Evolutionary conservation across 83 land plant species (phyloP).

Genomic region (Picea abies): DNA sequence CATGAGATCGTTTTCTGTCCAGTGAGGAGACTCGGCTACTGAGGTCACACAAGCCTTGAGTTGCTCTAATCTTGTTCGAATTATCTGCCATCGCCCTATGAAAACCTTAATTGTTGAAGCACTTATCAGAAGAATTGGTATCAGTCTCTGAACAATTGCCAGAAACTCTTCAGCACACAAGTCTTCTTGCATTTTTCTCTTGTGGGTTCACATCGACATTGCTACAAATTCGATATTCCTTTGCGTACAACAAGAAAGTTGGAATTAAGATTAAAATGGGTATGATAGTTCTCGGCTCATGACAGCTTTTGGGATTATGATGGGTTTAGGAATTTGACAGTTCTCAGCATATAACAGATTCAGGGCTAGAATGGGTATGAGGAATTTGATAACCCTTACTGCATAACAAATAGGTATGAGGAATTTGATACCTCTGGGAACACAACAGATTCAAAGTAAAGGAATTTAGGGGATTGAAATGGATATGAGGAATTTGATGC

Average conservation of each 20-base stretch:
- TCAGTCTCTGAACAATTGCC: not conserved
- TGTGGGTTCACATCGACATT: not conserved
- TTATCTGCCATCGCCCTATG: constrained; percentile 64
- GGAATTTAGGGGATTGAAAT: no score
- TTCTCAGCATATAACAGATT: no score
- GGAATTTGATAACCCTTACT: no score
- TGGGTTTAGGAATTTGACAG: not conserved
- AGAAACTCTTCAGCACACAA: not conserved
- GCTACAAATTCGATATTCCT: not conserved
- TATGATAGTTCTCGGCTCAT: not conserved
- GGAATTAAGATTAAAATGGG: not conserved
- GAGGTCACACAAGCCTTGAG: constrained; percentile 39
- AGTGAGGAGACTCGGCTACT: constrained; percentile 38
- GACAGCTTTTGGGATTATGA: not conserved
- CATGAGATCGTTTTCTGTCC: constrained; percentile 48
- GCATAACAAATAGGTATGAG: no score
- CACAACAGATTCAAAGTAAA: no score
- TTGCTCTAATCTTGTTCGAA: constrained; percentile 47
- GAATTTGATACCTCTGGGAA: no score
- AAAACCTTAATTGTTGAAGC: constrained; percentile 49
- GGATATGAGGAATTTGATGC: no score
- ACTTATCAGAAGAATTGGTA: constrained; percentile 31
- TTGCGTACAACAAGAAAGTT: not conserved
- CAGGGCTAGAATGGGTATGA: no score
- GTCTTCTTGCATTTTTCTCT: not conserved